Evolutionary conservation across 1,284 basidiomycete genomes (phyloP).

Genomic region (Ceratobasidium sp.): DNA sequence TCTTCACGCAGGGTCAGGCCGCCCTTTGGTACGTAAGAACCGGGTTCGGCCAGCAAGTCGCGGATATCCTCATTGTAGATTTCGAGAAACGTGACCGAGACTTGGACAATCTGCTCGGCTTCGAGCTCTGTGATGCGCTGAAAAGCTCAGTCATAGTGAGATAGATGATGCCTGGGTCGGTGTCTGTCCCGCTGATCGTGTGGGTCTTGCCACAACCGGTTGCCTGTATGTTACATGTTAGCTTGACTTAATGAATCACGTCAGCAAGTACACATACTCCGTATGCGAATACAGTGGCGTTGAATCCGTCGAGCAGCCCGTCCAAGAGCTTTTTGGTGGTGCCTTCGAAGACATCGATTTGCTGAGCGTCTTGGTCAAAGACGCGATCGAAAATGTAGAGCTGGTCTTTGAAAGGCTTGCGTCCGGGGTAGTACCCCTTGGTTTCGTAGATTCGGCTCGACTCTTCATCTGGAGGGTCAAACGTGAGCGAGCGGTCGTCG

Average conservation of each 20-base stretch:
- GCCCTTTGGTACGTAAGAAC: slow-evolving; percentile 70
- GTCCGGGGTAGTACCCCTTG: slow-evolving; percentile 81
- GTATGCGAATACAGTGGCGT: slow-evolving; percentile 96
- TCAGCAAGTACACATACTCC: slow-evolving; percentile 68
- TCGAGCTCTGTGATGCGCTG: slow-evolving; percentile 83
- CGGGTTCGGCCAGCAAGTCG: slow-evolving; percentile 85
- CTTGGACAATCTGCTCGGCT: slow-evolving; percentile 82
- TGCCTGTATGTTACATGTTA: slow-evolving; percentile 66
- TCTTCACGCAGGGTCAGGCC: slow-evolving; percentile 93
- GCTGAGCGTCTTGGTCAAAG: slow-evolving; percentile 78
- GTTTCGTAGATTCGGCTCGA: slow-evolving; percentile 75
- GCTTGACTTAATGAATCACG: slow-evolving; percentile 43
- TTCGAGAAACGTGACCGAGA: slow-evolving; percentile 92
- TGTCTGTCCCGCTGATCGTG: slow-evolving; percentile 90
- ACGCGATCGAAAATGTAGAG: slow-evolving; percentile 96
- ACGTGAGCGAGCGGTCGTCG: slow-evolving; percentile 90
- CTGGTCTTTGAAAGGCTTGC: slow-evolving; percentile 89
- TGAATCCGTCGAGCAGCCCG: slow-evolving; percentile 90
- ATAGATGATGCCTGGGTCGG: slow-evolving; percentile 91
- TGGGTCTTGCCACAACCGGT: slow-evolving; percentile 98
- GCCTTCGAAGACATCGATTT: slow-evolving; percentile 84
- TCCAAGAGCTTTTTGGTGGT: slow-evolving; percentile 85
- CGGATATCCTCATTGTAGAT: slow-evolving; percentile 98
- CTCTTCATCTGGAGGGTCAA: slow-evolving; percentile 91
- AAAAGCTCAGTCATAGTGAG: slow-evolving; percentile 96